Evolutionary conservation across 768 basidiomycete genomes (phyloP).

Genomic region (Suillus subalutaceus): DNA sequence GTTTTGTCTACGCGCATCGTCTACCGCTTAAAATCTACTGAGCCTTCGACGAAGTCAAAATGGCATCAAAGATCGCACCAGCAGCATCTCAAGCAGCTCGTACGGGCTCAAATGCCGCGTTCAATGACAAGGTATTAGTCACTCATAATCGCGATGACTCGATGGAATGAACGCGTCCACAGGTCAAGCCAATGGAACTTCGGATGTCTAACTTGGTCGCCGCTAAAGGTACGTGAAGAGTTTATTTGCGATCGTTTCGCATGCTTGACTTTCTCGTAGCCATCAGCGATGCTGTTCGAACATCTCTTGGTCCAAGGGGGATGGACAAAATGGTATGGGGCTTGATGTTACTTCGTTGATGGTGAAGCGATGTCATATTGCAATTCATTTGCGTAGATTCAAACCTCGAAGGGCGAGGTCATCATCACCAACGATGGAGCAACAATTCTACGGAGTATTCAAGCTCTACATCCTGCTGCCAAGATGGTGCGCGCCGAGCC

Average conservation of each 20-base stretch:
- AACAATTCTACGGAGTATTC: conserved; percentile 93
- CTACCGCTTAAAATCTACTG: conserved; percentile 17
- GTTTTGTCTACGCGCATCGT: conserved; percentile 5
- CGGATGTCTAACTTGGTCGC: conserved; percentile 97
- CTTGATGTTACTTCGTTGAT: conserved; percentile 17
- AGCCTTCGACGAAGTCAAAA: conserved; percentile 19
- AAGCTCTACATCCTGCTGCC: conserved; percentile 96
- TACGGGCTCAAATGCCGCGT: conserved; percentile 71
- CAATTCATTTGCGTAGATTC: conserved; percentile 61
- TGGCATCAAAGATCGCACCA: conserved; percentile 34
- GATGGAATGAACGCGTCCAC: conserved; percentile 31
- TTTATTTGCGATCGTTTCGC: neutral
- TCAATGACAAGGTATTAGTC: conserved; percentile 77
- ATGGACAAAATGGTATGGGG: conserved; percentile 97
- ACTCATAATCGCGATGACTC: neutral
- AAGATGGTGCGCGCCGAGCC: conserved; percentile 71
- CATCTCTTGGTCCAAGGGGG: conserved; percentile 93
- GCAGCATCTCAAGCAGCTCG: conserved; percentile 26
- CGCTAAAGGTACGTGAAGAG: conserved; percentile 74
- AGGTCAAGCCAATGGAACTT: conserved; percentile 99
- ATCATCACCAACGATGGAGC: conserved; percentile 99
- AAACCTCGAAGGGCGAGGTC: conserved; percentile 94
- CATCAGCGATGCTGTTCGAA: conserved; percentile 96
- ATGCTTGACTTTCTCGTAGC: conserved; percentile 49
- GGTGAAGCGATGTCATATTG: conserved; percentile 16